Evolutionary conservation across 106 monocot genomes (phyloP), one percentile per base, ranked within the genome.

Genomic region (Allium sativum): DNA sequence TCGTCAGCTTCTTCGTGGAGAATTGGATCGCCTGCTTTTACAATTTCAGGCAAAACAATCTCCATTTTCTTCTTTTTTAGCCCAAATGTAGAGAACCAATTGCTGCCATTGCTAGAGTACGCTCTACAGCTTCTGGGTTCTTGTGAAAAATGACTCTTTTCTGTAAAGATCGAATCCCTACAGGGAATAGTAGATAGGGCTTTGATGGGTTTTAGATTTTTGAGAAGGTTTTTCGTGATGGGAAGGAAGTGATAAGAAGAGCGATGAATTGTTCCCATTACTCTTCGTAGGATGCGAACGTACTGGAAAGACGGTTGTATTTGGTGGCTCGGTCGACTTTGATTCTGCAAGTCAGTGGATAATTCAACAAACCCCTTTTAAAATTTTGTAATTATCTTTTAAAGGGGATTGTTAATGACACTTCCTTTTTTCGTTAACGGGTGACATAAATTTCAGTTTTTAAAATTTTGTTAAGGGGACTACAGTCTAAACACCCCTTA

Each of bases 11-110:
- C 73, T 46, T 93, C 93, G 46, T 93, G 93, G 52, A 93, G 93
- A 21, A 93, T 85, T 17, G 93, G 93, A 66, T 93, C 93, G 10
- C 93, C 93, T 0, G 81, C 85, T 85, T 93, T 86, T 14, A 93
- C 85, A 2, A 86, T 83, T 18, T 86, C 93, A 17, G 93, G 86
- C 5, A 75, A 42, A 44, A 52, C 40, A 9, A 0, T n/a, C 52
- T 7, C 51, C 10, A 11, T 21, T 13, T 45, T 58, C 64, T 73
- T 72, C 18, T 22, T 70, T 44, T 74, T 75, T 31, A 47, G 47
- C 3, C 75, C 71, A 10, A 74, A 61, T 10, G 54, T 78, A 9
- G 83, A 84, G 72, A 90, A 75, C 87, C 83, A 92, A 13, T 45
- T 12, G 6, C 19, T 21, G 12, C 45, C 46, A 19, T 45, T 20